Conservation (phyloP, 2,329 filamentous ascomycete genomes). For the Lachnellula hyalina region DNA sequence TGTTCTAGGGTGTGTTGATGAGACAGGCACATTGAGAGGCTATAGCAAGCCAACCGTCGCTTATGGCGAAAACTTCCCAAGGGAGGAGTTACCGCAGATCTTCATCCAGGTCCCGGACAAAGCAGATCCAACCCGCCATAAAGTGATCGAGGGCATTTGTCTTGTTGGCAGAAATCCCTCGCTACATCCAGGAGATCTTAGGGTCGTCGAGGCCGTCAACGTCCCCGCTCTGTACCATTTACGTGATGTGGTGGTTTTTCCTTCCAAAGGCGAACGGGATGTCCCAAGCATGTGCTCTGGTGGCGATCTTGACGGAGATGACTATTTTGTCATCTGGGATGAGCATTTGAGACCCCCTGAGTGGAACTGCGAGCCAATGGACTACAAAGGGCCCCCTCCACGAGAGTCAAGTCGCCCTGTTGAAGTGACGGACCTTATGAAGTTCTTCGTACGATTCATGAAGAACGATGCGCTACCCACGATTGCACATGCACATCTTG, state of each 20-base stretch:
- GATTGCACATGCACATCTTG: slow-evolving; percentile 81
- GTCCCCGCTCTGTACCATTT: slow-evolving; percentile 68
- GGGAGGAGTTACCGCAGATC: slow-evolving; percentile 68
- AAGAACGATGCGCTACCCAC: slow-evolving; percentile 77
- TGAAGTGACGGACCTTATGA: slow-evolving; percentile 64
- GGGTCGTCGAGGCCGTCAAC: slow-evolving; percentile 80
- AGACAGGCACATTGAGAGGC: slow-evolving; percentile 70
- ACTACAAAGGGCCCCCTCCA: slow-evolving; percentile 58
- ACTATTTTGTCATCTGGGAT: slow-evolving; percentile 95
- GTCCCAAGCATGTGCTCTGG: slow-evolving; percentile 93
- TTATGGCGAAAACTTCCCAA: slow-evolving; percentile 32
- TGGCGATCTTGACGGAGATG: slow-evolving; percentile 91
- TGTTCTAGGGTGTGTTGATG: slow-evolving; percentile 82
- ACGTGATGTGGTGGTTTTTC: slow-evolving; percentile 81
- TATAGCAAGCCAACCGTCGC: slow-evolving; percentile 48
- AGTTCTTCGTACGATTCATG: slow-evolving; percentile 90
- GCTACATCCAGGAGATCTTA: slow-evolving; percentile 85
- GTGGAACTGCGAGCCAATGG: slow-evolving; percentile 75
- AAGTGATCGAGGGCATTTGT: slow-evolving; percentile 70
- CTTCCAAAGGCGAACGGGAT: slow-evolving; percentile 75
- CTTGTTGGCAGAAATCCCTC: slow-evolving; percentile 89
- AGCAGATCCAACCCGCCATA: slow-evolving; percentile 47
- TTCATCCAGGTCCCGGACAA: slow-evolving; percentile 75
- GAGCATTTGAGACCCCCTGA: slow-evolving; percentile 59
- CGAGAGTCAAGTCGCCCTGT: slow-evolving; percentile 56